phyloP scores from a whole-genome alignment of 352 stramenopile genomes.

The Phytopythium chamaehyphon region DNA sequence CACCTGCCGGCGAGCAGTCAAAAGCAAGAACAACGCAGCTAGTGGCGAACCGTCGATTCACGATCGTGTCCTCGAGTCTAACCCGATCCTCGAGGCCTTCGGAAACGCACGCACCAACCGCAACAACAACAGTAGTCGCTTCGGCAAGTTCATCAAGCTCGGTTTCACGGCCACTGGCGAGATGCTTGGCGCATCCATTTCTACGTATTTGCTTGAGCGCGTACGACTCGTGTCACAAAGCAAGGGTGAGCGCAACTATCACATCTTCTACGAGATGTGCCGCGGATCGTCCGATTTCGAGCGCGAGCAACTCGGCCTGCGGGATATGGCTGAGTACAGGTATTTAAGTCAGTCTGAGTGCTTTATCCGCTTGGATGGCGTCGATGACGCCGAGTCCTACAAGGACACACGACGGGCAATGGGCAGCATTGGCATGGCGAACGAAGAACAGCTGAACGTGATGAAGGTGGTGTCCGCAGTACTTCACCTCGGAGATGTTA shows the following conservation, averaged over 20 bases:
- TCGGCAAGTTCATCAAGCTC: slow-evolving; percentile 97
- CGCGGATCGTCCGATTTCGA: slow-evolving; percentile 62
- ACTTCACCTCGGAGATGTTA: slow-evolving; percentile 85
- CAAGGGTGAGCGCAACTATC: slow-evolving; percentile 96
- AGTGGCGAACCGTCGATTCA: slow-evolving; percentile 56
- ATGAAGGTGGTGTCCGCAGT: slow-evolving; percentile 83
- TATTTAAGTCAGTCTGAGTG: slow-evolving; percentile 87
- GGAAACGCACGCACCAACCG: slow-evolving; percentile 94
- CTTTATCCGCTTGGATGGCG: slow-evolving; percentile 63
- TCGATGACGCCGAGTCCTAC: slow-evolving; percentile 81
- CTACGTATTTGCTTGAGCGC: slow-evolving; percentile 96
- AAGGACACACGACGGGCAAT: slow-evolving; percentile 70
- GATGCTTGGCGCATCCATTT: slow-evolving; percentile 78
- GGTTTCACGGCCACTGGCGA: slow-evolving; percentile 76
- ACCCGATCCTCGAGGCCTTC: slow-evolving; percentile 95
- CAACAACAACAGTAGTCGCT: slow-evolving; percentile 96
- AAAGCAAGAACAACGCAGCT: slow-evolving; percentile 6
- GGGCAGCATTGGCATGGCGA: slow-evolving; percentile 73
- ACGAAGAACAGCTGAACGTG: slow-evolving; percentile 75
- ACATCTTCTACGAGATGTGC: slow-evolving; percentile 98
- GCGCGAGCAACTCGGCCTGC: slow-evolving; percentile 40
- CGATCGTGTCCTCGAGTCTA: slow-evolving; percentile 91
- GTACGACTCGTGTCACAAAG: slow-evolving; percentile 91
- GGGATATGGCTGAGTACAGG: slow-evolving; percentile 53
- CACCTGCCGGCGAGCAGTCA: slow-evolving; percentile 20